A percentile compares a stretch with the other conserved stretches of the same genome.
Evolutionary conservation across 176 grass and related monocot genomes (phyloP).

Genomic region (Oryza officinalis): DNA sequence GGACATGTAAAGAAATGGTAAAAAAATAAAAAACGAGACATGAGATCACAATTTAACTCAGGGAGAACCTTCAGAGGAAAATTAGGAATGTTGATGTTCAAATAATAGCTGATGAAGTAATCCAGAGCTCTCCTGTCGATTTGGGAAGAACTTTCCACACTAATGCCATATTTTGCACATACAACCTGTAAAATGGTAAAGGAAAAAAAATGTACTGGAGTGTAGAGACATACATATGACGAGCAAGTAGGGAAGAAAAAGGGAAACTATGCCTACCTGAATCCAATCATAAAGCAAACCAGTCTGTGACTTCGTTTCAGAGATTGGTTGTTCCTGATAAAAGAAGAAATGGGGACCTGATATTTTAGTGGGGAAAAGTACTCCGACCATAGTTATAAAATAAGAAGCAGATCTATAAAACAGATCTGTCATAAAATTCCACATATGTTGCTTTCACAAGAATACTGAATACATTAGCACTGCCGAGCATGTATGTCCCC

Average conservation of each 20-base stretch:
- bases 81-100: constrained; percentile 35
- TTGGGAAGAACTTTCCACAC: constrained; percentile 46
- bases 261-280: constrained; percentile 45
- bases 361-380: constrained; percentile 9
- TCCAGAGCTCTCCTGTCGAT: constrained; percentile 49
- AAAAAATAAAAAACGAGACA: constrained; percentile 13
- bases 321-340: constrained; percentile 41
- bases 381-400: constrained; percentile 16
- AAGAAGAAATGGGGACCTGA: constrained; percentile 19
- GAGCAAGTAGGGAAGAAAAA: constrained; percentile 18
- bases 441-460: background rate
- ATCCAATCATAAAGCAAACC: constrained; percentile 62
- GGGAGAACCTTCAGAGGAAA: constrained; percentile 52
- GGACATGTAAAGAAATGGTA: constrained; percentile 1
- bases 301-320: constrained; percentile 37
- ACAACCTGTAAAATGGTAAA: constrained; percentile 42
- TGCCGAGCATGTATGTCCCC: background rate
- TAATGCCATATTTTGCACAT: constrained; percentile 52
- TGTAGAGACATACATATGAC: background rate
- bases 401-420: constrained; percentile 30
- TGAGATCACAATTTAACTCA: background rate
- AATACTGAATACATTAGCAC: background rate
- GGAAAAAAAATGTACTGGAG: background rate
- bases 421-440: constrained; percentile 17
- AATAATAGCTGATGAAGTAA: constrained; percentile 53